Evolutionary conservation across 495 filamentous ascomycete genomes (phyloP), one percentile per base, ranked within the genome.

Genomic region (Tuber brumale): DNA sequence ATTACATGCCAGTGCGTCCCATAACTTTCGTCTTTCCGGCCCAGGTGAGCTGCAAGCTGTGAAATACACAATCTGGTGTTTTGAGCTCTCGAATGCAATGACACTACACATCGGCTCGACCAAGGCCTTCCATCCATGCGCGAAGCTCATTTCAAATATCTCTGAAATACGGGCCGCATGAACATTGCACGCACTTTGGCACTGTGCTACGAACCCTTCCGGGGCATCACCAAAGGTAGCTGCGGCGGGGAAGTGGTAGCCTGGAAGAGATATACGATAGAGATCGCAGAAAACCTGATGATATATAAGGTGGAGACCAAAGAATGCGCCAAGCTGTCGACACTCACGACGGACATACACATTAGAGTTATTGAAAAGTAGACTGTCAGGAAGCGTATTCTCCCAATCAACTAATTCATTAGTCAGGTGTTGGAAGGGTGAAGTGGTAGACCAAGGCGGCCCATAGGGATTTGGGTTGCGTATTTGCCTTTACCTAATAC

Each of bases 71-170:
- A 66, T 66, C 19, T 66, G 57, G 6, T 66, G 57, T 19, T 66
- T 66, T 35, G 57, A 66, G 31, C 57, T 66, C 57, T 66, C 57
- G 1, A 66, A 66, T 66, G 57, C 27, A 19, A 66, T 66, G 12
- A 66, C 14, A 35, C 0, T 66, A 35, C 57, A 66, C 27, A 66
- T 1, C 10, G 57, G 57, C 2, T 66, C 57, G 12, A 66, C 57
- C 57, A 66, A 66, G 14, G 57, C 57, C 31, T 66, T 66, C 57
- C 57, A 66, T 18, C 57, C 57, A 18, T 66, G 57, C 3, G 27
- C 18, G 57, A 66, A 66, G 57, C 57, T 66, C 57, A 66, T 35
- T 35, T 66, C 57, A 66, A 66, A 66, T 66, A 66, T 66, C 57
- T 66, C 57, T 18, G 57, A 66, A 66, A 66, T 35, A 10, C 57